phyloP scores from a whole-genome alignment of 768 basidiomycete species.

The Lactifluus hygrophoroides region DNA sequence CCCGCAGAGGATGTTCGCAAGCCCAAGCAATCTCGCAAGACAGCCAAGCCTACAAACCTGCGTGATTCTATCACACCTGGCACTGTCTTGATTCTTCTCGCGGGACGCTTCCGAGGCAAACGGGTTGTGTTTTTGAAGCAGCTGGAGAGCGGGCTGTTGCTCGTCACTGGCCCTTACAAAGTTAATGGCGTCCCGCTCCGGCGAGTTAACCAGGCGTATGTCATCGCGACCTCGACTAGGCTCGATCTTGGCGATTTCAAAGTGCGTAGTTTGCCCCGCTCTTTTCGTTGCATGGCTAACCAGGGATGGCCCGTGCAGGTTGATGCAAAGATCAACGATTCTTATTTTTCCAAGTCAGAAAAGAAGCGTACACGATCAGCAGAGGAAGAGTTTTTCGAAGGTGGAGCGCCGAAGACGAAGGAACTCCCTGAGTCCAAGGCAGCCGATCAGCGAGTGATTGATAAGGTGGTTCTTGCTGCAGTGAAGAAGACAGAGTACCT shows the following conservation, averaged over 20 bases:
- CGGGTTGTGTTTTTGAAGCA: constrained; percentile 98
- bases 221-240: constrained; percentile 95
- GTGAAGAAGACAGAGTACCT: constrained; percentile 89
- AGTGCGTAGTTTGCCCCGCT: constrained; percentile 39
- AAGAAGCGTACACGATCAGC: constrained; percentile 66
- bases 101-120: constrained; percentile 97
- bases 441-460: constrained; percentile 84
- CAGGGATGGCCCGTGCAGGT: constrained; percentile 37
- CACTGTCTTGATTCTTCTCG: constrained; percentile 90
- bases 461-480: constrained; percentile 68
- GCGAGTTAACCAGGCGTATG: constrained; percentile 97
- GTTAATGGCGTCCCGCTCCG: constrained; percentile 97
- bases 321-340: constrained; percentile 85
- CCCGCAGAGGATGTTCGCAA: constrained; percentile 88
- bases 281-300: neutral
- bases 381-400: constrained; percentile 96
- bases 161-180: constrained; percentile 97
- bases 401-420: constrained; percentile 87
- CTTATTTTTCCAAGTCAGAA: constrained; percentile 82
- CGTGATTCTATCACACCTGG: constrained; percentile 89
- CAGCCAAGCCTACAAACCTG: constrained; percentile 65
- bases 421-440: constrained; percentile 82
- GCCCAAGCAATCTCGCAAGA: constrained; percentile 90
- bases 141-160: constrained; percentile 80
- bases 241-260: constrained; percentile 68